Evolutionary conservation across 768 basidiomycete species (phyloP).

Genomic region (Boletus subcaerulescens): DNA sequence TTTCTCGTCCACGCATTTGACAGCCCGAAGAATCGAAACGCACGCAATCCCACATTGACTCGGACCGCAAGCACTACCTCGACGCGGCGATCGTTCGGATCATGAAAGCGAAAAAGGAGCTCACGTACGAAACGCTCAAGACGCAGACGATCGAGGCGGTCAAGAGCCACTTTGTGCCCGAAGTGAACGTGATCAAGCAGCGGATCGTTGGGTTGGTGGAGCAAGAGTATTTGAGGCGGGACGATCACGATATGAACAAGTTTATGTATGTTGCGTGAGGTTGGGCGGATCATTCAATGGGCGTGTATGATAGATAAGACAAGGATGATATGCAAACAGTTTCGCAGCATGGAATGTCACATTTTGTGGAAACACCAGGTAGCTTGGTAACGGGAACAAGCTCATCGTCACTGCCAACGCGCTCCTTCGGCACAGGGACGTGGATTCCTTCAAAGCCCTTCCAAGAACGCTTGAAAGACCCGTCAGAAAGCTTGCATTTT

Average conservation of each 20-base stretch:
- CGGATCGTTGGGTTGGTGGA: constrained; percentile 82
- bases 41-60: constrained; percentile 81
- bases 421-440: constrained; percentile 57
- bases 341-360: too few relatives aligned
- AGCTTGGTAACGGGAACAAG: constrained; percentile 68
- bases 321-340: not conserved
- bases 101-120: constrained; percentile 91
- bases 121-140: constrained; percentile 76
- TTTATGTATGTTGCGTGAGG: constrained; percentile 77
- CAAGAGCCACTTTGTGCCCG: constrained; percentile 82
- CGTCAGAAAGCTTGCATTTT: constrained; percentile 97
- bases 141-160: constrained; percentile 84
- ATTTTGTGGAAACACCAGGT: constrained; percentile 39
- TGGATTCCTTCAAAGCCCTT: constrained; percentile 98
- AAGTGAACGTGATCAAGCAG: constrained; percentile 81
- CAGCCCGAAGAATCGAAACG: constrained; percentile 83
- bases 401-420: constrained; percentile 59
- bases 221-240: constrained; percentile 79
- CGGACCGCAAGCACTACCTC: constrained; percentile 79
- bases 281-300: not conserved
- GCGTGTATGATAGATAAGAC: not conserved
- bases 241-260: constrained; percentile 64
- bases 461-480: constrained; percentile 65
- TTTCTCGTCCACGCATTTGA: not conserved
- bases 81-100: constrained; percentile 96